These are phyloP conservation scores for Lachancea sp. DNA, from an alignment of 805 yeast species.

Conservation along the genomic window DNA sequence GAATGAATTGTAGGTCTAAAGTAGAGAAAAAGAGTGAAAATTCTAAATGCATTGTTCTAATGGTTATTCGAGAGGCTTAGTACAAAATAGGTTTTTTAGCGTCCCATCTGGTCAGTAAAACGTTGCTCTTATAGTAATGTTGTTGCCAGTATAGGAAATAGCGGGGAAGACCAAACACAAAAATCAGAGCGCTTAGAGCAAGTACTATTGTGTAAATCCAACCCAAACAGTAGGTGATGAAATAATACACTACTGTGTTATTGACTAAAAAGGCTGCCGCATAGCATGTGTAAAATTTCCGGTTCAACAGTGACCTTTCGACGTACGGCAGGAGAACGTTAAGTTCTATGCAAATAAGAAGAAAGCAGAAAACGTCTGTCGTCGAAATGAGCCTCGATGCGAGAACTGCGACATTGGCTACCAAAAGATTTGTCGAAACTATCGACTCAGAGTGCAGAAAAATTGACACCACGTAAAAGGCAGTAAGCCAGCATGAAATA, in stretches of 20 bases:
- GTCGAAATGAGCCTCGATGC: conserved; percentile 81
- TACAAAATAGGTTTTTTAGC: conserved; percentile 19
- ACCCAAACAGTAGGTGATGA: conserved; percentile 20
- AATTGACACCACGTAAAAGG: conserved; percentile 47
- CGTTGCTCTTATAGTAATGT: conserved; percentile 15
- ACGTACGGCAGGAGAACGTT: conserved; percentile 28
- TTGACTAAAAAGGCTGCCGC: conserved; percentile 15
- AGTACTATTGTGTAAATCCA: conserved; percentile 19
- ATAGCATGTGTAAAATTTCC: conserved; percentile 13
- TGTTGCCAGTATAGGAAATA: conserved; percentile 31
- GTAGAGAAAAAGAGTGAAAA: not conserved
- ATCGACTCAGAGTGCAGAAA: conserved; percentile 37
- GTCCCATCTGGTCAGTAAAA: conserved; percentile 19
- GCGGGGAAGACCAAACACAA: conserved; percentile 22
- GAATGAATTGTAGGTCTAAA: conserved; percentile 27
- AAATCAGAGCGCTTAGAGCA: conserved; percentile 16
- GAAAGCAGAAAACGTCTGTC: conserved; percentile 74
- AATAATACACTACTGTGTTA: conserved; percentile 22
- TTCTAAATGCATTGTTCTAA: not conserved
- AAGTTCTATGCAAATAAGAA: conserved; percentile 41
- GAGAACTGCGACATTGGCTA: conserved; percentile 80
- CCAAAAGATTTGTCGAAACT: conserved; percentile 72
- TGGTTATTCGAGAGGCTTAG: conserved; percentile 8
- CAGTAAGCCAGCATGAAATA: conserved; percentile 68
- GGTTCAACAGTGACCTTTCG: conserved; percentile 7